Base-by-base conservation (phyloP, 2,329 filamentous ascomycete species). In the Exophiala xenobiotica region DNA sequence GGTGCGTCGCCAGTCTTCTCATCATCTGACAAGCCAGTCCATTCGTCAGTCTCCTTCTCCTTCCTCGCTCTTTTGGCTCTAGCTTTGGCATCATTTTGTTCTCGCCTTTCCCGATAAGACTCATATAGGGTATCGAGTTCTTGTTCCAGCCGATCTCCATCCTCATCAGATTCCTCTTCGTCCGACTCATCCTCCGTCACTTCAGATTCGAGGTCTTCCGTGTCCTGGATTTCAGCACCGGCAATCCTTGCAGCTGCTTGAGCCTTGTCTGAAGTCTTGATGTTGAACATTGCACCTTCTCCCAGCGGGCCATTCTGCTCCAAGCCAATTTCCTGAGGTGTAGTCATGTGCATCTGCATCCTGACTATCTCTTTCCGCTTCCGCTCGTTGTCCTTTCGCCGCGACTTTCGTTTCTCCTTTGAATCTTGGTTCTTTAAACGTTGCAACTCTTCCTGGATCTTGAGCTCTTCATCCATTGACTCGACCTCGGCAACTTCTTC, bases 341-440 rank as follows among this genome's bases (percentile, higher is more conserved):
- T 88, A 2, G 86, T 86, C 93, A 99, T 99, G 73, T 96, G 86
- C 75, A 99, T 83, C 70, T 99, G 93, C 86, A 99, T 87, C 26
- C 93, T 85, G n/a, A 95, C 79, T 54, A 97, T 90, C 59, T 97
- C 93, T 62, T 88, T 93, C 62, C 93, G 88, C 71, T 95, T 97
- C 69, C 84, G 84, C 70, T 99, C 93, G 60, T 99, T 99, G 54
- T 95, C 90, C 63, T 80, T 88, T 59, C 91, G 81, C 61, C 86
- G 83, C 64, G 95, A 88, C 62, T 90, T 86, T 73, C 90, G 95
- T 70, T 85, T 92, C 62, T 85, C 84, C 18, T 85, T 70, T 37
- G 73, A 82, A 58, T 93, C 88, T 63, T 85, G 86, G 20, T 97
- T 90, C 60, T 87, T 88, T 64, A 97, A 76, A 3, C 79, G 79